Evolutionary conservation across 331 rosid genomes (phyloP), one percentile per base, ranked within the genome.

Genomic region (Acacia pycnantha): DNA sequence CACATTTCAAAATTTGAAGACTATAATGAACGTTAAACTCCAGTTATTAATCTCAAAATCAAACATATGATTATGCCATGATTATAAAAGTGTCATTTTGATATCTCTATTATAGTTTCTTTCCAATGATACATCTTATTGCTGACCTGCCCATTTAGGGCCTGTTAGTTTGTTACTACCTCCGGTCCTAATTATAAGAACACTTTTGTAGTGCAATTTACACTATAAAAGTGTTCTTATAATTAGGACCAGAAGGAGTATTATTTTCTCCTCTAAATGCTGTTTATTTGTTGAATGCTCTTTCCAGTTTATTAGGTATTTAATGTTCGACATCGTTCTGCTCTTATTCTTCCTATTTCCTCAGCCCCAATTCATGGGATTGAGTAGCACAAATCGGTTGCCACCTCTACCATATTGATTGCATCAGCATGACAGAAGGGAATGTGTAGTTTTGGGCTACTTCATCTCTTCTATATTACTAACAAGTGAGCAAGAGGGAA

Each of bases 381-480:
- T 56, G 64, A 56, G 29, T 22, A 22, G 64, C 26, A 56, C 26
- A 56, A 14, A 56, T 56, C 6, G 1, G 64, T 56, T 56, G 11
- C 29, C 64, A 8, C 27, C 64, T n/a, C 13, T 3, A 22, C 64
- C 29, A 56, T 22, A 56, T 56, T 4, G 22, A 9, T 4, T 2
- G 64, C 1, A 56, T 56, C 31, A 0, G 29, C 4, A 22, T 8
- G 61, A 53, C 61, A 53, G 18, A 21, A 53, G 3, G 24, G 61
- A 19, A 53, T 53, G 8, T 53, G 21, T 21, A 53, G 26, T 53
- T 21, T 53, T 53, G 26, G 26, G 11, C 4, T 19, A 0, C 61
- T 53, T 21, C 64, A 79, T 35, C 73, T 69, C 67, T 24, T 35
- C 73, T 69, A 56, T 24, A 68, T 47, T 48, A 85, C 40, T 58